A percentile compares a stretch with the other conserved stretches of the same genome.
These are phyloP conservation scores for Eutrema yunnanense DNA, from an alignment of 345 rosid genomes.

Conservation along the genomic window DNA sequence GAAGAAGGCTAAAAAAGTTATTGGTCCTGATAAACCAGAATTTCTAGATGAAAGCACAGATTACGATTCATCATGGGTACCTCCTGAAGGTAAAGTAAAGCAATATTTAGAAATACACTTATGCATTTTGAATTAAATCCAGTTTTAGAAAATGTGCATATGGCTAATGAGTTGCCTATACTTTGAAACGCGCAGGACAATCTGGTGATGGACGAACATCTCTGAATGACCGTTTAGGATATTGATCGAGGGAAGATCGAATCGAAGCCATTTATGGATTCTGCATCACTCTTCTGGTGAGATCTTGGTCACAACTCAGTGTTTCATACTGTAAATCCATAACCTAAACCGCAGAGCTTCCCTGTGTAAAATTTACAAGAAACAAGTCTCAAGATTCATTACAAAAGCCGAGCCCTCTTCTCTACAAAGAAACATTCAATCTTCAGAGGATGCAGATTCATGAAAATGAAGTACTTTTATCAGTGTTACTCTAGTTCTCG, in stretches of 20 bases:
- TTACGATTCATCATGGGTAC: constrained; percentile 74
- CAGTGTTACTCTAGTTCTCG: too few species aligned
- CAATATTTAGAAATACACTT: neutral
- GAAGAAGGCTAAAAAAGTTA: constrained; percentile 44
- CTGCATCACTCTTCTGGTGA: neutral
- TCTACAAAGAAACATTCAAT: too few species aligned
- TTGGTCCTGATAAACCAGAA: constrained; percentile 78
- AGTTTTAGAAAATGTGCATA: neutral
- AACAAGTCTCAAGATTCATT: too few species aligned
- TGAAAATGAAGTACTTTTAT: too few species aligned
- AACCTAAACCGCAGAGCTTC: neutral
- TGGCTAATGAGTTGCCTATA: neutral
- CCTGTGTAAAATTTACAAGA: neutral
- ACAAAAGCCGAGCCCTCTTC: too few species aligned
- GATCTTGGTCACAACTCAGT: neutral
- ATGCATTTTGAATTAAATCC: neutral
- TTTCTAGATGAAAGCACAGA: constrained; percentile 48
- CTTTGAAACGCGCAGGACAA: constrained; percentile 57
- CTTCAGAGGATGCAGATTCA: too few species aligned
- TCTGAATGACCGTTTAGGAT: constrained; percentile 78
- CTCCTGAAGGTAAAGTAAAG: constrained; percentile 69
- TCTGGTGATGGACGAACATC: constrained; percentile 92
- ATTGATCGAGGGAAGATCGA: constrained; percentile 21
- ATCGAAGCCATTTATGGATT: neutral
- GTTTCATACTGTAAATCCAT: neutral